Evolutionary conservation across 306 rosid species (phyloP), one percentile per base, ranked within the genome.

Genomic region (Prunus kanzakura): DNA sequence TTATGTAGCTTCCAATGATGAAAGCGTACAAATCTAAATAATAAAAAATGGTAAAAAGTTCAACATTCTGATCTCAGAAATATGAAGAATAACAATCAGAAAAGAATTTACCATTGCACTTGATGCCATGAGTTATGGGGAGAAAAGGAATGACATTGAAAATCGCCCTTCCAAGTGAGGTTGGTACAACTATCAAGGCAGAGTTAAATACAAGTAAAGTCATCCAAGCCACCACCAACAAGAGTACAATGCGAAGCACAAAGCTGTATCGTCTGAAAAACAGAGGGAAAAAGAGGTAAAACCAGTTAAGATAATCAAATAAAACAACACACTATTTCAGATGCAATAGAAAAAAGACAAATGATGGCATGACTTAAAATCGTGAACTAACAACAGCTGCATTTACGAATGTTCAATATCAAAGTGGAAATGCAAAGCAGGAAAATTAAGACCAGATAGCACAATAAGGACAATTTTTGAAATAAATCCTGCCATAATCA

Each of bases 161-260:
- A 61, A 96, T 88, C 65, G 91, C 82, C 80, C 98, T 85, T 71
- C 99, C 99, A 71, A 92, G 86, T 72, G 97, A 88, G 47, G 91
- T 86, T 76, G 99, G 99, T 71, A 96, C 92, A 82, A 96, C 97
- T 82, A 96, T 84, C 84, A 92, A 84, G 69, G 98, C 80, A 76
- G 99, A 96, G 87, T 96, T 92, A 91, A 92, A 92, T 78, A 92
- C 60, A 46, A 96, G 99, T 78, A 96, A 85, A 58, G 98, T 96
- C 93, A 92, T 96, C 99, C 99, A 96, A 65, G 99, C 99, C 75
- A 96, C 87, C 78, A 91, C 88, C 88, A 96, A 87, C 87, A 96
- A 63, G 75, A 96, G 96, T 60, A 96, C 97, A 80, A 96, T 91
- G 68, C 99, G 93, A 69, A 96, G 91, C 55, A 84, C 96, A 20